These are phyloP conservation scores for Flaveria ramosissima DNA, from an alignment of 129 eudicot species.

Conservation along the genomic window DNA sequence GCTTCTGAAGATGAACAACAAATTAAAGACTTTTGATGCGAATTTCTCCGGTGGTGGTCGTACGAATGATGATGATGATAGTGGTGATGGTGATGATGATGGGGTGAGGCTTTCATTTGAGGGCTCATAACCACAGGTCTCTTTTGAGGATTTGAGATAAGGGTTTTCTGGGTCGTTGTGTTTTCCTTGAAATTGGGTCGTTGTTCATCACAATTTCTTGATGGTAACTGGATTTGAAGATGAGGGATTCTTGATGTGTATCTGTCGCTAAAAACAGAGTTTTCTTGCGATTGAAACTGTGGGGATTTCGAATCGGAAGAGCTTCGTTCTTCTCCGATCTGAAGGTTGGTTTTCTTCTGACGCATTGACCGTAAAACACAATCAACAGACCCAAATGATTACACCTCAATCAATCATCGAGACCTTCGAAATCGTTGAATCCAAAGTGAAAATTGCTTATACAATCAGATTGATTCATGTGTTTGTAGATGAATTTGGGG, in stretches of 20 bases:
- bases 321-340: constrained; percentile 50
- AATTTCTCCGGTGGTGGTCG: constrained; percentile 20
- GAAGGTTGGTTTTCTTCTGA: constrained; percentile 60
- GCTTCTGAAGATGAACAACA: constrained; percentile 51
- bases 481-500: constrained; percentile 25
- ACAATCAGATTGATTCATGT: constrained; percentile 14
- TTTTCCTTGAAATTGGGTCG: constrained; percentile 26
- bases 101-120: constrained; percentile 29
- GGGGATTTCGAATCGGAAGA: constrained; percentile 41
- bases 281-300: constrained; percentile 25
- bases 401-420: not conserved
- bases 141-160: constrained; percentile 32
- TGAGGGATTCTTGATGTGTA: constrained; percentile 30
- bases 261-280: constrained; percentile 3
- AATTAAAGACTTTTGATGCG: constrained; percentile 34
- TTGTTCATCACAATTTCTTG: constrained; percentile 24
- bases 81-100: constrained; percentile 9
- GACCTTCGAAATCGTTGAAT: constrained; percentile 25
- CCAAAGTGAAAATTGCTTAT: not conserved
- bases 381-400: constrained; percentile 1
- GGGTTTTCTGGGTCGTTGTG: constrained; percentile 26
- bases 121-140: constrained; percentile 41
- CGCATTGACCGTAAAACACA: constrained; percentile 49
- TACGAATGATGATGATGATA: not conserved
- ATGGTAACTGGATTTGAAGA: constrained; percentile 32